Base-by-base conservation (phyloP, 108 stramenopile species). In the Cyclostephanos tholiformis region DNA sequence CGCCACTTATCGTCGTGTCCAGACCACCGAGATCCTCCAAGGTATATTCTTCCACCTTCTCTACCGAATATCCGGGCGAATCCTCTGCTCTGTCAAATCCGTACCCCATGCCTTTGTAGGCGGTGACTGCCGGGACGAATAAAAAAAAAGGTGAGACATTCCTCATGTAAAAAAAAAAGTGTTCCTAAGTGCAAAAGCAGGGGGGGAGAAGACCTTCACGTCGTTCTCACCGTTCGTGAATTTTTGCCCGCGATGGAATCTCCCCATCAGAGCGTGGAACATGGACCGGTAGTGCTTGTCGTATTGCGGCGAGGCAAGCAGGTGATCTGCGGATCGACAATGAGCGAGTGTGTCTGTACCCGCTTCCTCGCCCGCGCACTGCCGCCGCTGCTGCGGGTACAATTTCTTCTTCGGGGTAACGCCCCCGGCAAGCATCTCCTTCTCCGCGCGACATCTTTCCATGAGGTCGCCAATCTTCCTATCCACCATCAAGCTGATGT, bases 251-350 rank as follows among this genome's bases (percentile, higher is more conserved):
- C 79, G 67, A 39, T 80, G 79, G 57, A 70, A 80, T 14, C 79
- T 46, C 53, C 79, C 79, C 79, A 80, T 80, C 23, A 80, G 10
- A 5, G 20, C 61, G 27, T 70, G 64, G 57, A 80, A 80, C 79
- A 80, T 80, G 36, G 72, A 73, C 43, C 79, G 65, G 60, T 80
- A 80, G 57, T 80, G 79, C 49, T 74, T 80, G 27, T 80, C 72
- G 50, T 80, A 80, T 70, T 80, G 60, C 30, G 63, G 52, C 46
- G 67, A 55, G 13, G 53, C 67, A 1, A 80, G 43, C 39, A 80
- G 65, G 39, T 74, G 36, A 41, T 72, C 58, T 17, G 72, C 48
- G 22, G 79, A 80, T 36, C 79, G 67, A 49, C 79, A 80, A 16
- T 80, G 79, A 20, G 59, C 44, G 38, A 80, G 60, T 36, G 73